Evolutionary conservation across 1,284 basidiomycete genomes (phyloP).

Genomic region (Boletus smithii): DNA sequence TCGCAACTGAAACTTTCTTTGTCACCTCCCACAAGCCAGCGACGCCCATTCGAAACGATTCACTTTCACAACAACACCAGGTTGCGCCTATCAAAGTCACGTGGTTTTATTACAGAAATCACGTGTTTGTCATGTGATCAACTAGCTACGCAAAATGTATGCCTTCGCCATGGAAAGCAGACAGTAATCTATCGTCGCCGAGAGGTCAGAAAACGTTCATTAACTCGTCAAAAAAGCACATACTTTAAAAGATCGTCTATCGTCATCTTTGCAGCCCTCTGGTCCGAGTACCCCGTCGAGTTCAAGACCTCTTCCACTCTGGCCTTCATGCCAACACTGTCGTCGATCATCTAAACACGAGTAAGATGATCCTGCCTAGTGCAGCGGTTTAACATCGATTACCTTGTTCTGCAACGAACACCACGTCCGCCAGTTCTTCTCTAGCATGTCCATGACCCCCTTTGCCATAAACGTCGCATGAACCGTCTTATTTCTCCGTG

Average conservation of each 20-base stretch:
- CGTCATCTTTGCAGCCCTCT: slow-evolving; percentile 77
- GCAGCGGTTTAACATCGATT: slow-evolving; percentile 14
- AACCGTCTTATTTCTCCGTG: slow-evolving; percentile 86
- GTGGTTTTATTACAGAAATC: slow-evolving; percentile 6
- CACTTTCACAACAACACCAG: too few relatives aligned
- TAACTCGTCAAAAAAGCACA: slow-evolving; percentile 16
- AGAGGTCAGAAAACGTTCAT: slow-evolving; percentile 2
- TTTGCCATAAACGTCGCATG: slow-evolving; percentile 89
- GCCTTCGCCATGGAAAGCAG: slow-evolving; percentile 54
- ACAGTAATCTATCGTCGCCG: slow-evolving; percentile 49
- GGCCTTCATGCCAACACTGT: slow-evolving; percentile 66
- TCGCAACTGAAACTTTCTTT: neutral
- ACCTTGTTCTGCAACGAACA: slow-evolving; percentile 79
- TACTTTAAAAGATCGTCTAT: slow-evolving; percentile 76
- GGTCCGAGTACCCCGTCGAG: slow-evolving; percentile 62
- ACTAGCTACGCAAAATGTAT: slow-evolving; percentile 52
- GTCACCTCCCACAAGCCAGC: slow-evolving; percentile 47
- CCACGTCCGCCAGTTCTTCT: slow-evolving; percentile 95
- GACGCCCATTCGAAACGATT: slow-evolving; percentile 49
- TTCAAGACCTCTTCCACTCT: slow-evolving; percentile 76
- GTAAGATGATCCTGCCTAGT: neutral
- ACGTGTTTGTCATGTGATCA: neutral
- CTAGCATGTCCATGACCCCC: slow-evolving; percentile 92
- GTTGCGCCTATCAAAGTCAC: slow-evolving; percentile 9
- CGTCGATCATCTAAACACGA: slow-evolving; percentile 61